These are phyloP conservation scores for Phragmites australis DNA, from an alignment of 176 grass and related monocot species.

Conservation along the genomic window DNA sequence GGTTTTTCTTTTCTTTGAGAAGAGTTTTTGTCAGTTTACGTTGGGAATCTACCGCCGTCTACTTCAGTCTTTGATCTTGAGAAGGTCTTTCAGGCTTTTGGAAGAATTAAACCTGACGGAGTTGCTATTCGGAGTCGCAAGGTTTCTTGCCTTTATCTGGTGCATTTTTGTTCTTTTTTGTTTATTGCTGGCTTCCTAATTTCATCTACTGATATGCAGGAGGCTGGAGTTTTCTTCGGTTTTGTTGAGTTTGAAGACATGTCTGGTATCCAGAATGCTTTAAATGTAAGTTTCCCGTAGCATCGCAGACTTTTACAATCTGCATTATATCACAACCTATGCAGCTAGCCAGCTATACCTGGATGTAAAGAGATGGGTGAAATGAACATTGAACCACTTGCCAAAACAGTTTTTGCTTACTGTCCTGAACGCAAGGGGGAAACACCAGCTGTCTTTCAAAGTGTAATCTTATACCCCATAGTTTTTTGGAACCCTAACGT, in stretches of 20 bases:
- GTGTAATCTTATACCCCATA: neutral
- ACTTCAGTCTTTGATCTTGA: conserved; percentile 66
- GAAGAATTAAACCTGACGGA: conserved; percentile 63
- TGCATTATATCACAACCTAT: conserved; percentile 6
- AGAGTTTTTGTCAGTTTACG: conserved; percentile 63
- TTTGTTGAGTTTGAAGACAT: conserved; percentile 69
- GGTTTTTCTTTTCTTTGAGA: conserved; percentile 33
- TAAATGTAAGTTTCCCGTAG: conserved; percentile 49
- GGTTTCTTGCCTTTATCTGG: conserved; percentile 41
- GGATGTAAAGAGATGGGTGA: neutral
- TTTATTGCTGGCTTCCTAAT: conserved; percentile 24
- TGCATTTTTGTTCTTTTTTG: neutral
- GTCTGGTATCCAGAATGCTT: conserved; percentile 65
- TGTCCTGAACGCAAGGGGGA: neutral
- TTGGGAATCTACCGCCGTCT: conserved; percentile 71
- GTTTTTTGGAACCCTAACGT: neutral
- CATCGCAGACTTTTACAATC: neutral
- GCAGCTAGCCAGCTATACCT: neutral
- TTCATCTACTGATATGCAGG: conserved; percentile 39
- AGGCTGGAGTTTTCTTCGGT: conserved; percentile 74
- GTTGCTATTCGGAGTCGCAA: conserved; percentile 81
- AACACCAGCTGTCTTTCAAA: neutral
- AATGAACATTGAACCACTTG: neutral
- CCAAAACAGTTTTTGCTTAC: neutral
- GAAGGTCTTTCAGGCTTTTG: conserved; percentile 66